Base-by-base conservation (phyloP, 192 early-diverging fungal genomes). In the Coemansia sp. region DNA sequence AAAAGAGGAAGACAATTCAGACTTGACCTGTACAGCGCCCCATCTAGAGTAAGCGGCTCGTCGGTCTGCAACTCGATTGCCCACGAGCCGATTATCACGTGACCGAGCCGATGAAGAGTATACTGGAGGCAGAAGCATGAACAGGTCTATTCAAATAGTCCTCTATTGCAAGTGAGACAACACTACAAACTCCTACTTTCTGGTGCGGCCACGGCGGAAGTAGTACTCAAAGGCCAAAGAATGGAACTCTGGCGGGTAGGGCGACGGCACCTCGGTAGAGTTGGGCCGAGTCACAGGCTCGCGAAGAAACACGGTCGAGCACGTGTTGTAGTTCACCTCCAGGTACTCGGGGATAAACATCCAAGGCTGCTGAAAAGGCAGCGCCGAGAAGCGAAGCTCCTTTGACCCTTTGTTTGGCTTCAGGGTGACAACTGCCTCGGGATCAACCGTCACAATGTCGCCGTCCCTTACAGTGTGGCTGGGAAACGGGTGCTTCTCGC, bases 291-390 rank as follows among this genome's bases (percentile, higher is more conserved):
- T 91, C 42, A 95, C 84, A 12, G 97, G 97, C 24, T 89, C 79
- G 54, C 95, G 89, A 42, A 98, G 75, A 67, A 94, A 94, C 42
- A 94, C 87, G 1, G 86, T 82, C 29, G 90, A 91, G 86, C 94
- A 95, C 7, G 90, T 94, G 71, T 90, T 89, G 82, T 95, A 98
- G 82, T 93, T 90, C 48, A 98, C 95, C 81, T 98, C 97, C 24
- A 98, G 88, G 72, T 98, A 98, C 50, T 93, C 87, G 8, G 97
- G 97, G 17, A 95, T 84, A 70, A 96, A 98, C 87, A 98, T 88
- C 84, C 90, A 95, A 10, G 97, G 94, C 68, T 92, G 88, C 72
- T 87, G 85, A 71, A 90, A 98, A 14, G 85, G 85, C 29, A 73
- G 83, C 11, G 87, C 83, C n/a, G 66, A 74, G 65, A 89, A 91